Evolutionary conservation across 2,329 filamentous ascomycete genomes (phyloP), one percentile per base, ranked within the genome.

Genomic region (Aspergillus candidus): DNA sequence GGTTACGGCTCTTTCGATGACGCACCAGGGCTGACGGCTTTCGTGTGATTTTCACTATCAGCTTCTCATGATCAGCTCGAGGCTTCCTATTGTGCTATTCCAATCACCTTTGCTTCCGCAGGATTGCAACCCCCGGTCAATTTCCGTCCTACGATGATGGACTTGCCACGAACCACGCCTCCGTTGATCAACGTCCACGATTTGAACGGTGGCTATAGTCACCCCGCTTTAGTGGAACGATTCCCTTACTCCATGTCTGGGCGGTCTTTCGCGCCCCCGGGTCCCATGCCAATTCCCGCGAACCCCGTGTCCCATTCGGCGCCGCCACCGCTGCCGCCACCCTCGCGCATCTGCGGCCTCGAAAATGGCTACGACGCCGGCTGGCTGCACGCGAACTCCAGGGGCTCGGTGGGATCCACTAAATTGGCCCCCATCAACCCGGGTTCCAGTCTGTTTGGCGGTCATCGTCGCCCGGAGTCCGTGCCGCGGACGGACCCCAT

Each of bases 301-400:
- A 71, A 74, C 47, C 72, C 75, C 57, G 59, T 57, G 41, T 61
- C 67, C 46, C 59, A 66, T 39, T 60, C 63, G 35, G 70, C 72
- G 40, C 82, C 82, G 46, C 82, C 82, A 51, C 80, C 81, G 39
- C 71, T 85, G 56, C 82, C 82, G 55, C 82, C 82, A 54, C 82
- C 82, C 46, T 78, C 81, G 41, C 73, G 72, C 59, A 75, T 84
- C 47, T 70, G 72, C 52, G 76, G 79, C 48, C 66, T 80, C 51
- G 68, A 72, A 54, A 63, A 72, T 50, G 79, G 78, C 31, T 72
- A 76, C 55, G 82, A 84, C 63, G 72, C 76, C 43, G 80, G 76
- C 48, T 84, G 79, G 79, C 70, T 76, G 61, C 80, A 77, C 73
- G 78, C 75, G 50, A 82, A 84, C 63, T 70, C 71, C 40, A 70